A percentile compares a stretch with the other conserved stretches of the same genome.
These are phyloP conservation scores for Termitomyces titanicus DNA, from an alignment of 768 basidiomycete species.

Conservation along the genomic window DNA sequence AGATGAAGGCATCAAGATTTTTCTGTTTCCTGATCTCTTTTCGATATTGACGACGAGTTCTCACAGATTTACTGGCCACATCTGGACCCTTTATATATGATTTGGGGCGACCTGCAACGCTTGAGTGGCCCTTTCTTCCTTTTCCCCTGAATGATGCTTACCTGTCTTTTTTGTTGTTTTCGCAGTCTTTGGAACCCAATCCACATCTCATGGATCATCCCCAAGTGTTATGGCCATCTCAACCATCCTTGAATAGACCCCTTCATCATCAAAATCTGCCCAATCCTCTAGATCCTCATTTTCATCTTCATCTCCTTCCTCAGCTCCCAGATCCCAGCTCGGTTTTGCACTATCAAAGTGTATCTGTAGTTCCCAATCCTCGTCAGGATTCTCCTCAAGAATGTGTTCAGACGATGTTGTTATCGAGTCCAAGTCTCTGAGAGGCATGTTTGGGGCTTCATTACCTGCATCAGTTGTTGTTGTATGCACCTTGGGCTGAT, in stretches of 20 bases:
- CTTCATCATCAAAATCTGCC: not conserved
- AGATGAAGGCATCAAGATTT: conserved; percentile 1
- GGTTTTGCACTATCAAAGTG: not conserved
- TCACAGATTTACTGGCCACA: no score
- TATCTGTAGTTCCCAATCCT: not conserved
- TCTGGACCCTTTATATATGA: no score
- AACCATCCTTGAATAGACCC: no score
- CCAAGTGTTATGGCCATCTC: no score
- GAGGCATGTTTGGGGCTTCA: no score
- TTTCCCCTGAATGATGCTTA: not conserved
- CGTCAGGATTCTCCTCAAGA: not conserved
- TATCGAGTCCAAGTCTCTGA: not conserved
- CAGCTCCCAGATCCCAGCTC: not conserved
- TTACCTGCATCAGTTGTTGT: no score
- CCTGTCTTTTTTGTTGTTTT: not conserved
- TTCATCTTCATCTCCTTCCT: not conserved
- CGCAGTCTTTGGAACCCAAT: no score
- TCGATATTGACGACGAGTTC: conserved; percentile 2
- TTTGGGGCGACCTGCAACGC: not conserved
- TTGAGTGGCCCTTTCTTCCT: not conserved
- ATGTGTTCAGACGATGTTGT: not conserved
- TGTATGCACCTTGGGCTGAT: no score
- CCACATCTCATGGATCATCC: no score
- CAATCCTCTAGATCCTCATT: not conserved
- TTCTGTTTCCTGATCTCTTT: not conserved